Base-by-base conservation (phyloP, 768 basidiomycete species). In the Russula lepida region DNA sequence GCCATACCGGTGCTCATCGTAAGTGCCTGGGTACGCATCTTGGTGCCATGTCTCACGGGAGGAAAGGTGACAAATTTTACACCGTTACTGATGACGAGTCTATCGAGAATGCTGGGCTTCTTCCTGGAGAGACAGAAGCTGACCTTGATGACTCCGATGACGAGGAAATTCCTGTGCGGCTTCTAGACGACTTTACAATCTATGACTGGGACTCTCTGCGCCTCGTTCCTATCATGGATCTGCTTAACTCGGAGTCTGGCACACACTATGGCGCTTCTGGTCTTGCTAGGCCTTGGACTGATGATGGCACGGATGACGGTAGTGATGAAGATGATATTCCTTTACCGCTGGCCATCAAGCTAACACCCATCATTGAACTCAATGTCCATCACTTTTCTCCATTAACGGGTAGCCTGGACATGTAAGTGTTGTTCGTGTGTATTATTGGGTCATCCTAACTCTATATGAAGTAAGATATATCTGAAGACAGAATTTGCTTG, bases 401-500 rank as follows among this genome's bases (percentile, higher is more conserved):
- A 0, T 71, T 71, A 66, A 55, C 54, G 23, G 66, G 66, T 8
- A 43, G 62, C 51, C 64, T 84, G 11, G 82, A 85, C 63, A 72
- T 73, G 84, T 84, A 54, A 64, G 76, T 19, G 2, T 2, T 12
- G 19, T 32, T 44, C 8, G 27, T 27, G 5, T 11, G 15, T n/a
- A 5, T 9, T 15, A 27, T 33, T 4, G n/a, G 32, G 33, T 33
- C 30, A 6, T 12, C 11, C 30, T 61, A 47, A 44, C 23, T 51
- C 19, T 35, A 0, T 8, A 6, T 21, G 15, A 54, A 88, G 86
- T 25, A 81, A 83, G 61, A 78, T 88, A 2, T 89, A 84, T 62
- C 71, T 89, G 30, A 77, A 79, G 48, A 89, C 88, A 0, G 48
- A 74, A 47, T 69, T 72, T 69, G 85, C 86, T 0, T 89, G 87